These are phyloP conservation scores for Xanthoparmelia taractica DNA, from an alignment of 495 filamentous ascomycete genomes.

Conservation along the genomic window DNA sequence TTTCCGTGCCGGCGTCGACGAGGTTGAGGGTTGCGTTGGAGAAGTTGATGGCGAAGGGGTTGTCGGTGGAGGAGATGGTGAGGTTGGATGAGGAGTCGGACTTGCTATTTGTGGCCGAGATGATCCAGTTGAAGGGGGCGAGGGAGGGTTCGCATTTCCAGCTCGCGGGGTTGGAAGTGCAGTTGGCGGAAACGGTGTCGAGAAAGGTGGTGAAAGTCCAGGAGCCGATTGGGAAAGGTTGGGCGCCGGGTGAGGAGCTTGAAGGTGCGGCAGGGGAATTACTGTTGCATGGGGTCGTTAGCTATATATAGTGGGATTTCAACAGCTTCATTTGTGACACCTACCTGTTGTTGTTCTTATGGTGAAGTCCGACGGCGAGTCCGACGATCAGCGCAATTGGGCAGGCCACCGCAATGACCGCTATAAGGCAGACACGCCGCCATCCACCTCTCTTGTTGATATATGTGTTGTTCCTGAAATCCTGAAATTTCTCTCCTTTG, in stretches of 20 bases:
- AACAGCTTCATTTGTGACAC: background rate
- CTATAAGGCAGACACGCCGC: slow-evolving; percentile 31
- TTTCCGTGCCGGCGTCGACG: slow-evolving; percentile 26
- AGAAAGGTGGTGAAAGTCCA: slow-evolving; percentile 50
- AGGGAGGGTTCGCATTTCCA: slow-evolving; percentile 51
- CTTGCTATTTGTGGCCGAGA: slow-evolving; percentile 21
- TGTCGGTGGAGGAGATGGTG: slow-evolving; percentile 40
- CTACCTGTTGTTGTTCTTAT: slow-evolving; percentile 24
- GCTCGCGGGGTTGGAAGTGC: slow-evolving; percentile 41
- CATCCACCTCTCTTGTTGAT: slow-evolving; percentile 35
- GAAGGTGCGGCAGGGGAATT: slow-evolving; percentile 11
- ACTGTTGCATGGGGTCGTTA: slow-evolving; percentile 1
- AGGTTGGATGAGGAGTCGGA: slow-evolving; percentile 16
- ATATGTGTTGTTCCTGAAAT: slow-evolving; percentile 26
- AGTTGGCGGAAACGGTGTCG: slow-evolving; percentile 40
- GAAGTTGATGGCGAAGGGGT: slow-evolving; percentile 44
- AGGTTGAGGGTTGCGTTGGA: slow-evolving; percentile 34
- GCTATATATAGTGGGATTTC: background rate
- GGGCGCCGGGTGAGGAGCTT: slow-evolving; percentile 11
- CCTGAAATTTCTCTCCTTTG: slow-evolving; percentile 27
- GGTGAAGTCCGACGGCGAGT: slow-evolving; percentile 38
- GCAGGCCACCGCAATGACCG: slow-evolving; percentile 28
- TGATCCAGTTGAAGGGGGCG: slow-evolving; percentile 52
- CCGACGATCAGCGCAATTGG: slow-evolving; percentile 39
- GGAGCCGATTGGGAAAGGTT: slow-evolving; percentile 46